These are phyloP conservation scores for Xylaria sp. DNA, from an alignment of 2,329 filamentous ascomycete genomes.

Conservation along the genomic window DNA sequence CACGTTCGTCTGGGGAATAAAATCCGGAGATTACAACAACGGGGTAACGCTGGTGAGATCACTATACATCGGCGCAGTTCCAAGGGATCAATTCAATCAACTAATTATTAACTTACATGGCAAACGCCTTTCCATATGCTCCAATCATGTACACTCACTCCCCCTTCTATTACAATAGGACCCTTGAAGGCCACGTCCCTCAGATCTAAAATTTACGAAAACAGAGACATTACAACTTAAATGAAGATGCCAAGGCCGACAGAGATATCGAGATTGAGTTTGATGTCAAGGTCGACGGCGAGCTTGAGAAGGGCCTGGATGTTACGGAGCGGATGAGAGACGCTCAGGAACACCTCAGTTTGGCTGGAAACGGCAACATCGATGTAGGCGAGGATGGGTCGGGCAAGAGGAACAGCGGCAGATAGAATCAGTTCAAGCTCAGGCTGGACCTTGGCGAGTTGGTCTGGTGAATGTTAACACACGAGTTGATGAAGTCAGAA, in stretches of 20 bases:
- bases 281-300: neutral
- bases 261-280: slow-evolving; percentile 1
- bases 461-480: slow-evolving; percentile 37
- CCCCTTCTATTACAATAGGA: neutral
- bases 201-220: neutral
- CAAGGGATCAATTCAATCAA: slow-evolving; percentile 9
- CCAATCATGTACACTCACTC: neutral
- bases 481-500: rapidly evolving
- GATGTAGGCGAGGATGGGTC: slow-evolving; percentile 42
- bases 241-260: slow-evolving; percentile 1
- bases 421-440: slow-evolving; percentile 45
- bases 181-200: neutral
- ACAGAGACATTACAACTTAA: slow-evolving; percentile 1
- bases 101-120: slow-evolving; percentile 24
- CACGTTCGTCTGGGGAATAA: neutral
- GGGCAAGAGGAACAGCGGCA: slow-evolving; percentile 40
- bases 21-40: neutral
- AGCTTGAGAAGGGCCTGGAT: slow-evolving; percentile 23
- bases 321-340: slow-evolving; percentile 28
- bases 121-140: neutral
- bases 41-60: neutral
- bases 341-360: slow-evolving; percentile 36
- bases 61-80: neutral
- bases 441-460: slow-evolving; percentile 40
- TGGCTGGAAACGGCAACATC: slow-evolving; percentile 36